Evolutionary conservation across 164 flowering plant genomes (phyloP).

Genomic region (Euptelea pleiosperma): DNA sequence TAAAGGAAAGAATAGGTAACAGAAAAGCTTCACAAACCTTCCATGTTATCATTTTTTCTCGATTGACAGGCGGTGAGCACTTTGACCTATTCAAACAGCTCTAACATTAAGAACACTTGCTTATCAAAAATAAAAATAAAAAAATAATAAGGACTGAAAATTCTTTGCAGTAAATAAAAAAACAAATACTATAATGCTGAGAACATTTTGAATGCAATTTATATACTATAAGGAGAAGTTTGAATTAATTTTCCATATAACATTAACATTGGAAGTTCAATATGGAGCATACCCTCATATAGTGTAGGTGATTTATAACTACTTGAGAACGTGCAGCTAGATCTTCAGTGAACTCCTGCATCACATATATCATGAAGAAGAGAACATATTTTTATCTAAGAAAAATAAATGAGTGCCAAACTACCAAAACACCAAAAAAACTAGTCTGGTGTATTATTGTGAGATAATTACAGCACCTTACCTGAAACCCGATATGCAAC

Average conservation of each 20-base stretch:
- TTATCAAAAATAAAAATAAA: no score
- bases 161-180: no score
- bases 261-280: neutral
- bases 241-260: no score
- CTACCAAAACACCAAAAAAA: neutral
- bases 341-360: constrained; percentile 85
- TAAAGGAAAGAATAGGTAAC: neutral
- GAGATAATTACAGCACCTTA: constrained; percentile 18
- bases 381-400: neutral
- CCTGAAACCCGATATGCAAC: constrained; percentile 90
- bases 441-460: neutral
- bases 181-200: no score
- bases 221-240: no score
- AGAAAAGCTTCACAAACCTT: constrained; percentile 43
- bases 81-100: constrained; percentile 46
- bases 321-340: constrained; percentile 67
- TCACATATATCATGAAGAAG: constrained; percentile 12
- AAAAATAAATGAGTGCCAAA: neutral
- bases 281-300: constrained; percentile 49
- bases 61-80: constrained; percentile 74
- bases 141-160: no score
- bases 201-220: no score
- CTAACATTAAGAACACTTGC: neutral
- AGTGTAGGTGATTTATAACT: constrained; percentile 39
- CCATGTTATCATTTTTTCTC: constrained; percentile 31